phyloP scores from a whole-genome alignment of 257 asterid genomes.

The Eustoma russellianum region DNA sequence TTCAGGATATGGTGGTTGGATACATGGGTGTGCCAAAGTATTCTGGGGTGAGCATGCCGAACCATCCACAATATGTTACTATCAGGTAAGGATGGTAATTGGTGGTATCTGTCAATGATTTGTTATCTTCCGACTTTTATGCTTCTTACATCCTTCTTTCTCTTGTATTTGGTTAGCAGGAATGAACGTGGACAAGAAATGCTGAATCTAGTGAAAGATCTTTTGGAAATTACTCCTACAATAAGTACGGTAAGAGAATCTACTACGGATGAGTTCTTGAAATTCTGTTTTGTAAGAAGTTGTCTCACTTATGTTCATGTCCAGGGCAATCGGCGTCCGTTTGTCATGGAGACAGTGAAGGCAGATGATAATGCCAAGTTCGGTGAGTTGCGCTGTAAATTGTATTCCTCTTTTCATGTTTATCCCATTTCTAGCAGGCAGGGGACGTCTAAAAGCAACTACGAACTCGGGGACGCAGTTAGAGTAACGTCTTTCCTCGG shows the following conservation, averaged over 20 bases:
- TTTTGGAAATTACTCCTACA: slow-evolving; percentile 87
- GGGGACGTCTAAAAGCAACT: too few relatives aligned
- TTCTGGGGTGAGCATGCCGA: slow-evolving; percentile 77
- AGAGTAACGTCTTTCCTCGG: too few relatives aligned
- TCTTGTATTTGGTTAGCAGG: slow-evolving; percentile 39
- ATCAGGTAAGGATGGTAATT: slow-evolving; percentile 49
- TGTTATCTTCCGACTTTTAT: too few relatives aligned
- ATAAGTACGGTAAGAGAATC: slow-evolving; percentile 47
- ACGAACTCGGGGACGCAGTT: too few relatives aligned
- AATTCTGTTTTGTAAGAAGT: not conserved
- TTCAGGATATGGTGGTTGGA: slow-evolving; percentile 96
- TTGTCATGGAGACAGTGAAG: slow-evolving; percentile 87
- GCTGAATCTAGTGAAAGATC: slow-evolving; percentile 80
- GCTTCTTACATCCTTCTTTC: not conserved
- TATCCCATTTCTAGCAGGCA: too few relatives aligned
- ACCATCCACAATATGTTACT: slow-evolving; percentile 93
- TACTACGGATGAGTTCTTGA: not conserved
- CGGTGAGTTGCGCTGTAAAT: slow-evolving; percentile 31
- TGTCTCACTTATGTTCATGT: slow-evolving; percentile 5
- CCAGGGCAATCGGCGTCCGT: slow-evolving; percentile 85
- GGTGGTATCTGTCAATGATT: too few relatives aligned
- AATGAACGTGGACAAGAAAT: slow-evolving; percentile 94
- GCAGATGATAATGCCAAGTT: slow-evolving; percentile 90
- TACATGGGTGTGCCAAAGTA: slow-evolving; percentile 98
- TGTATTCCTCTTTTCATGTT: too few relatives aligned